phyloP scores from a whole-genome alignment of 257 asterid species.

The Oldenlandia corymbosa region DNA sequence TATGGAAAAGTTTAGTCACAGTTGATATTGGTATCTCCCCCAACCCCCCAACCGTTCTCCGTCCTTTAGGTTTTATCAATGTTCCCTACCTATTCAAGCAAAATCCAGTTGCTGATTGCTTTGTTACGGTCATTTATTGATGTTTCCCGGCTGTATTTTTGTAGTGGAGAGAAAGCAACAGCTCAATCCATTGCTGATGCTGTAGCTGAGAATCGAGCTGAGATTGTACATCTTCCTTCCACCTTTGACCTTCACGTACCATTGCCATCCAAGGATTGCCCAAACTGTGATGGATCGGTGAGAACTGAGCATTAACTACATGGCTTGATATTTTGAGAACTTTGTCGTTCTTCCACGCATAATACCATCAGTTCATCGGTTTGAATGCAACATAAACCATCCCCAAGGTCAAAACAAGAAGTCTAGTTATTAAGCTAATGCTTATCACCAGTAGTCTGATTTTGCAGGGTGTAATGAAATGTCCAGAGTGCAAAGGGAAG shows the following conservation, averaged over 20 bases:
- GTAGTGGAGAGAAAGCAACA: slow-evolving; percentile 95
- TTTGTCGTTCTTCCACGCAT: slow-evolving; percentile 14
- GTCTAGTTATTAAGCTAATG: slow-evolving; percentile 15
- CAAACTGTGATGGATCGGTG: slow-evolving; percentile 87
- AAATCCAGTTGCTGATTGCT: slow-evolving; percentile 4
- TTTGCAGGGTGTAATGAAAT: slow-evolving; percentile 93
- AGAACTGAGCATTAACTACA: slow-evolving; percentile 26
- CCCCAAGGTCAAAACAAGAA: background rate
- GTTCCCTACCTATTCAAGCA: background rate
- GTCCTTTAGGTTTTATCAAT: background rate
- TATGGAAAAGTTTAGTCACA: background rate
- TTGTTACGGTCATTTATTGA: no score
- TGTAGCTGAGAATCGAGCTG: slow-evolving; percentile 84
- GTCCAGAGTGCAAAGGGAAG: slow-evolving; percentile 93
- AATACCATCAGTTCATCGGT: slow-evolving; percentile 6
- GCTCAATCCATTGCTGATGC: slow-evolving; percentile 88
- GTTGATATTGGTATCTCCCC: background rate
- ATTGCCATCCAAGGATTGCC: slow-evolving; percentile 82
- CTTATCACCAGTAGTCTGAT: slow-evolving; percentile 18
- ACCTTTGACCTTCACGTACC: slow-evolving; percentile 68
- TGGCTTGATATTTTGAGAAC: slow-evolving; percentile 7
- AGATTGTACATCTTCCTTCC: slow-evolving; percentile 86
- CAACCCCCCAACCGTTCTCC: background rate
- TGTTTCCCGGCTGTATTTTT: slow-evolving; percentile 1
- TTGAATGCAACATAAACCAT: background rate